These are phyloP conservation scores for Thuja plicata DNA, from an alignment of 83 land plant species.

Conservation along the genomic window DNA sequence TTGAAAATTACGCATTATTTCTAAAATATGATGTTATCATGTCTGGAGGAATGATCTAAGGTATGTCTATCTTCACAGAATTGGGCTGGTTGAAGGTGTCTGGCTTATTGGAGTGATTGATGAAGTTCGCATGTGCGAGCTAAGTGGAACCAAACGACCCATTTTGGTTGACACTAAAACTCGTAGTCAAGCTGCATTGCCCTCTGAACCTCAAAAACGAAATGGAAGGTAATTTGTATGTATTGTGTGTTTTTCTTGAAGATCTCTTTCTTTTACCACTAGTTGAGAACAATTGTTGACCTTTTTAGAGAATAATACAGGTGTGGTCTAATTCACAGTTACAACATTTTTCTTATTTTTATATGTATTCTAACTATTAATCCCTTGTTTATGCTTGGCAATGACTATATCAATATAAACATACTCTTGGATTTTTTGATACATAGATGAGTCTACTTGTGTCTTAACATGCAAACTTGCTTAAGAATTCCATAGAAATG, in stretches of 20 bases:
- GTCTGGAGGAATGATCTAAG: neutral
- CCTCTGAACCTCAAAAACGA: slow-evolving; percentile 83
- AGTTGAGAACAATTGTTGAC: neutral
- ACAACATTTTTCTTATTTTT: neutral
- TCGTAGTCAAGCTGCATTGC: slow-evolving; percentile 53
- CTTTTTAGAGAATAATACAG: neutral
- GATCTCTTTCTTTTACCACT: neutral
- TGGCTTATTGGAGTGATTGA: slow-evolving; percentile 89
- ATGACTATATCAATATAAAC: neutral
- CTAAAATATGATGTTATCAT: neutral
- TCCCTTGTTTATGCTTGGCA: neutral
- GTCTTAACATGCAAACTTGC: neutral
- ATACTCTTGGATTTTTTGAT: neutral
- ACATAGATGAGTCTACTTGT: neutral
- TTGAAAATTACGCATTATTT: neutral
- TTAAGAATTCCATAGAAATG: neutral
- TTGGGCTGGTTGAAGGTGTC: slow-evolving; percentile 67
- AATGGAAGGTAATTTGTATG: slow-evolving; percentile 71
- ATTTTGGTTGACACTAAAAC: slow-evolving; percentile 85
- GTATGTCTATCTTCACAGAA: slow-evolving; percentile 31
- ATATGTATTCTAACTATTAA: neutral
- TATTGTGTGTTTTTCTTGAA: neutral
- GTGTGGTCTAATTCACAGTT: neutral
- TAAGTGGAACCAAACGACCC: slow-evolving; percentile 31
- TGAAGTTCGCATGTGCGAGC: slow-evolving; percentile 58